Evolutionary conservation across 305 asterid species (phyloP).

Genomic region (Rubia peregrina): DNA sequence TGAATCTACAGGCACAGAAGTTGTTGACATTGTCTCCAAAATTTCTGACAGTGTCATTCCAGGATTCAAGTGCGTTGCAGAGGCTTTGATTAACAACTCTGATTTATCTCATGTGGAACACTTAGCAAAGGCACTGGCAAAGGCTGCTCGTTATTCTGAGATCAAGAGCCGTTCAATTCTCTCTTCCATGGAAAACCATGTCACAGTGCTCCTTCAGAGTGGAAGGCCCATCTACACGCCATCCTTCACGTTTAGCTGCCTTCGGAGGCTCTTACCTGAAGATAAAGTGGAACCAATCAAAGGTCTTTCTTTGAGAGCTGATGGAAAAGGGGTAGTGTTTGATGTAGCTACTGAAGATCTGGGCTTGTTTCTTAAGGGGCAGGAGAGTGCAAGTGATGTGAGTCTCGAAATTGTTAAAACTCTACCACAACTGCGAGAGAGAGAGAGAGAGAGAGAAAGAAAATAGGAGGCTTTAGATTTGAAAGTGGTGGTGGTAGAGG

Average conservation of each 20-base stretch:
- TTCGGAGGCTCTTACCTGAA: conserved; percentile 77
- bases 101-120: conserved; percentile 61
- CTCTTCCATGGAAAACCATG: conserved; percentile 78
- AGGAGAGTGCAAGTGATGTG: conserved; percentile 52
- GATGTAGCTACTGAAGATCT: conserved; percentile 68
- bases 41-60: conserved; percentile 91
- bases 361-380: conserved; percentile 56
- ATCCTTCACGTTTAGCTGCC: conserved; percentile 56
- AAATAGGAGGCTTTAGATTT: conserved; percentile 40
- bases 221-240: conserved; percentile 67
- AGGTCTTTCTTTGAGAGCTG: conserved; percentile 81
- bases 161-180: conserved; percentile 80
- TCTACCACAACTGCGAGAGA: conserved; percentile 66
- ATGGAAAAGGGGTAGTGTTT: conserved; percentile 82
- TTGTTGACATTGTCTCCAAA: conserved; percentile 54
- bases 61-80: conserved; percentile 77
- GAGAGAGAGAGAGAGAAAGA: too few species aligned
- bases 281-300: conserved; percentile 70
- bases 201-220: conserved; percentile 64
- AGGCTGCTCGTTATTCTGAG: conserved; percentile 84
- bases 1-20: conserved; percentile 74
- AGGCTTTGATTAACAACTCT: conserved; percentile 56
- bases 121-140: conserved; percentile 95
- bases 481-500: conserved; percentile 45
- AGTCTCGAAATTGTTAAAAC: conserved; percentile 48